A percentile compares a stretch with the other conserved stretches of the same genome.
Conservation (phyloP, 441 rosid species). For the Breynia disticha region DNA sequence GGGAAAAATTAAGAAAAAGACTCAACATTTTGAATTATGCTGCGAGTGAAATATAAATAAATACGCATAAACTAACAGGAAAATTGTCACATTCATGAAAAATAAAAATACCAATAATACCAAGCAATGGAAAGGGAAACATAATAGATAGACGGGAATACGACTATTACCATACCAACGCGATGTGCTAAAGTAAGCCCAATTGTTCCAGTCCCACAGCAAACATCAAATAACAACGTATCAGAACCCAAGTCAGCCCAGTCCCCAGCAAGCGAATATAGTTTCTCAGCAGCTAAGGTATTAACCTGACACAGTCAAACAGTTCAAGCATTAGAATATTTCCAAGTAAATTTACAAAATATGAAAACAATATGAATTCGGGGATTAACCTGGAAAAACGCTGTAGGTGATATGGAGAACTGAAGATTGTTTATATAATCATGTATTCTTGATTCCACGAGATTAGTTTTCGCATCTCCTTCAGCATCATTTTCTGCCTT, state of each 20-base stretch:
- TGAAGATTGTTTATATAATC: slow-evolving; percentile 66
- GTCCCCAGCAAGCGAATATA: slow-evolving; percentile 89
- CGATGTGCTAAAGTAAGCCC: slow-evolving; percentile 87
- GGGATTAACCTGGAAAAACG: slow-evolving; percentile 72
- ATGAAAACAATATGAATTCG: not conserved
- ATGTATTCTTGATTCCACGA: slow-evolving; percentile 67
- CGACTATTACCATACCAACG: slow-evolving; percentile 75
- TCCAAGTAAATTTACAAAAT: not conserved
- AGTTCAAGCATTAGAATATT: slow-evolving; percentile 5
- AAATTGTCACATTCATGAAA: not conserved
- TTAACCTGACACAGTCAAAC: slow-evolving; percentile 48
- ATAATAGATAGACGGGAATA: slow-evolving; percentile 14
- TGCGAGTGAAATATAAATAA: not conserved
- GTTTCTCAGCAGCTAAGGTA: slow-evolving; percentile 85
- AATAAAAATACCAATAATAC: slow-evolving; percentile 1
- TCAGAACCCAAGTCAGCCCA: slow-evolving; percentile 89
- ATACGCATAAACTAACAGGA: not conserved
- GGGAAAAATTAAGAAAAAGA: not conserved
- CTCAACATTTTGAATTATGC: too few relatives aligned
- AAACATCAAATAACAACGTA: slow-evolving; percentile 79
- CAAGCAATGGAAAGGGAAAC: not conserved
- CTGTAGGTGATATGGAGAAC: slow-evolving; percentile 88
- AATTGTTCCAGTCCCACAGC: slow-evolving; percentile 97
- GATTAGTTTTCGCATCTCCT: slow-evolving; percentile 20
- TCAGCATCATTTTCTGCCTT: slow-evolving; percentile 26